Percentiles rank a stretch among this genome's conserved stretches.
Evolutionary conservation across 2,329 filamentous ascomycete species (phyloP).

Genomic region (Thielaviopsis euricoi): DNA sequence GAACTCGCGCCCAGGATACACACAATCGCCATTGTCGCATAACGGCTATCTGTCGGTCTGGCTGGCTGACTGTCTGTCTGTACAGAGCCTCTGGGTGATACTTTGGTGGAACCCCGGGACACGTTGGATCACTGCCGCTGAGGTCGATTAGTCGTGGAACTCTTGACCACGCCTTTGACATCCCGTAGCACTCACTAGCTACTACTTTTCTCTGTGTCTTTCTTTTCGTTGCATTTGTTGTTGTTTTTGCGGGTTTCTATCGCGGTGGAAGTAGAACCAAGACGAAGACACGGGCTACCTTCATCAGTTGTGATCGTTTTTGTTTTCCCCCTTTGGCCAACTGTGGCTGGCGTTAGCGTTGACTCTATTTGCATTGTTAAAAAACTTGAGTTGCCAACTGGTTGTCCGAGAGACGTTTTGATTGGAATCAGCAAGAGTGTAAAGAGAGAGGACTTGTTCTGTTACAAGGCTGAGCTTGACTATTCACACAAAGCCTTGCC

Average conservation of each 20-base stretch:
- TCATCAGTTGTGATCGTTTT: not conserved
- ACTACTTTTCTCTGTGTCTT: not conserved
- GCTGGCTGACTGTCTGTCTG: too few relatives aligned
- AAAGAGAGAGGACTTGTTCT: not conserved
- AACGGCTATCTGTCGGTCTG: not conserved
- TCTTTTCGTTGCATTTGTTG: not conserved
- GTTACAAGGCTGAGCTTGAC: not conserved
- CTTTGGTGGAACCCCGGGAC: not conserved
- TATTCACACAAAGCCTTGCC: not conserved
- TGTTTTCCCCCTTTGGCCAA: not conserved
- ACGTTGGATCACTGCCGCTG: not conserved
- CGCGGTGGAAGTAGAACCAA: not conserved
- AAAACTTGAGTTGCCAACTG: not conserved
- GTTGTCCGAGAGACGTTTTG: not conserved
- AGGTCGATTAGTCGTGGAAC: not conserved
- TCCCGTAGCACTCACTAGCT: not conserved
- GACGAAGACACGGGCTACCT: not conserved
- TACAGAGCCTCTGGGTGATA: not conserved
- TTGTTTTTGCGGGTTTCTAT: not conserved
- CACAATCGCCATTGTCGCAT: not conserved
- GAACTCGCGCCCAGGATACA: not conserved
- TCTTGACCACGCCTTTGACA: not conserved
- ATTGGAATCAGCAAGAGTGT: not conserved
- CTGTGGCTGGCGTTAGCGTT: not conserved
- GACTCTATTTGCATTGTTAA: not conserved